Conservation (phyloP, 139 green algal genomes). For the Chlamydomonas sp. region DNA sequence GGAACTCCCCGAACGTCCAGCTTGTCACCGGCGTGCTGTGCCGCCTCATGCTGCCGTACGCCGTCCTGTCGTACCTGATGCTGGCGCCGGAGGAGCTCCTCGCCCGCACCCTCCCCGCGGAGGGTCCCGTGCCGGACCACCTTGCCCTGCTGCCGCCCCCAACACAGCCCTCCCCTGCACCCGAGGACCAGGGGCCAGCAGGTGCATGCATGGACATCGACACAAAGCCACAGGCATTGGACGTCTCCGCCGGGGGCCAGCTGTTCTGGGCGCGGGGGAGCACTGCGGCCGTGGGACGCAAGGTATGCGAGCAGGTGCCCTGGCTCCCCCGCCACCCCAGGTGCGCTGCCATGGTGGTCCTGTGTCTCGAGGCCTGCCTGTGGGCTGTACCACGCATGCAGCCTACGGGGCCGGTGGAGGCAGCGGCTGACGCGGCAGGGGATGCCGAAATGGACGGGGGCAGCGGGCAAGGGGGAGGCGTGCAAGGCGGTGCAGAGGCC, state of each 20-base stretch:
- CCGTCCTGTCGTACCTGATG: slow-evolving; percentile 10
- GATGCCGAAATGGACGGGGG: too few species aligned
- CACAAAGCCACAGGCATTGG: too few species aligned
- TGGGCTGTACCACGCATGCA: not conserved
- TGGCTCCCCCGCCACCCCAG: slow-evolving; percentile 23
- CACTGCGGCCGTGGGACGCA: too few species aligned
- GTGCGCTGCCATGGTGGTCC: not conserved
- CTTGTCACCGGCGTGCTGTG: slow-evolving; percentile 14
- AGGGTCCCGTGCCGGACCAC: not conserved
- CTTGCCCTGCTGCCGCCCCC: not conserved
- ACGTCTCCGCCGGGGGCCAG: too few species aligned
- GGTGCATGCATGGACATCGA: too few species aligned
- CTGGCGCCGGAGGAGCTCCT: slow-evolving; percentile 20
- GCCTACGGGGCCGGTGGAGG: not conserved
- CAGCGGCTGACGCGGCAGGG: too few species aligned
- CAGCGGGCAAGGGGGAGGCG: not conserved
- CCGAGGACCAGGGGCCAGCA: too few species aligned
- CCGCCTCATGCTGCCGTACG: slow-evolving; percentile 30
- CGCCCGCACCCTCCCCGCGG: not conserved
- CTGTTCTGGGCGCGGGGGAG: too few species aligned
- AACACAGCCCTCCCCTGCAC: not conserved
- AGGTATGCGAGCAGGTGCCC: not conserved
- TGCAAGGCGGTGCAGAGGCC: not conserved
- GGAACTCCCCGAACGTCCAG: not conserved
- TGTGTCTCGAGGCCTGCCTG: slow-evolving; percentile 27